A percentile compares a stretch with the other conserved stretches of the same genome.
phyloP scores from a whole-genome alignment of 2,329 filamentous ascomycete genomes.

The Fusarium redolens region DNA sequence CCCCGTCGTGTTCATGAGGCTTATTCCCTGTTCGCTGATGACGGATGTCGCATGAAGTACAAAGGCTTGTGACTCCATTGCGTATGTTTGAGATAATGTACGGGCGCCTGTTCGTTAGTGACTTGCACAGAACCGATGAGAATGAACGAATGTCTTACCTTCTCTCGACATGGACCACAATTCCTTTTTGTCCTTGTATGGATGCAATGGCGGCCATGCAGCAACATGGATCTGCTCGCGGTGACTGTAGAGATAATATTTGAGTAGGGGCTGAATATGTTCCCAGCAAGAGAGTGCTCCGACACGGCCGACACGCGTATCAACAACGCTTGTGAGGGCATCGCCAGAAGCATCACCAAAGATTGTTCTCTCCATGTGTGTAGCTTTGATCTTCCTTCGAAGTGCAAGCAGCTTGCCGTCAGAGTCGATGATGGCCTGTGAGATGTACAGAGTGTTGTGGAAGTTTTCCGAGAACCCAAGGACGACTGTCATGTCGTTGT shows the following conservation, averaged over 20 bases:
- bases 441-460: slow-evolving; percentile 53
- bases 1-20: background rate
- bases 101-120: background rate
- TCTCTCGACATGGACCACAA: slow-evolving; percentile 45
- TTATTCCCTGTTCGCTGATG: background rate
- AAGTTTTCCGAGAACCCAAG: slow-evolving; percentile 57
- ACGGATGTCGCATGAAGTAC: background rate
- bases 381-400: slow-evolving; percentile 63
- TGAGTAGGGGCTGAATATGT: slow-evolving; percentile 13
- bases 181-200: background rate
- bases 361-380: slow-evolving; percentile 62
- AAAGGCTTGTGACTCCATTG: background rate
- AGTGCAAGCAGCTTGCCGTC: slow-evolving; percentile 53
- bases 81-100: background rate
- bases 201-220: slow-evolving; percentile 6
- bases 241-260: slow-evolving; percentile 10
- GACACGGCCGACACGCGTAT: slow-evolving; percentile 34
- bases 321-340: background rate
- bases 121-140: no score
- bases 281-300: slow-evolving; percentile 59
- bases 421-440: slow-evolving; percentile 55
- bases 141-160: slow-evolving; percentile 21
- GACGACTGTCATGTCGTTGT: slow-evolving; percentile 52
- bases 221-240: slow-evolving; percentile 18
- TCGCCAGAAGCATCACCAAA: slow-evolving; percentile 54